Evolutionary conservation across 257 asterid genomes (phyloP), one percentile per base, ranked within the genome.

Genomic region (Ophiorrhiza pumila): DNA sequence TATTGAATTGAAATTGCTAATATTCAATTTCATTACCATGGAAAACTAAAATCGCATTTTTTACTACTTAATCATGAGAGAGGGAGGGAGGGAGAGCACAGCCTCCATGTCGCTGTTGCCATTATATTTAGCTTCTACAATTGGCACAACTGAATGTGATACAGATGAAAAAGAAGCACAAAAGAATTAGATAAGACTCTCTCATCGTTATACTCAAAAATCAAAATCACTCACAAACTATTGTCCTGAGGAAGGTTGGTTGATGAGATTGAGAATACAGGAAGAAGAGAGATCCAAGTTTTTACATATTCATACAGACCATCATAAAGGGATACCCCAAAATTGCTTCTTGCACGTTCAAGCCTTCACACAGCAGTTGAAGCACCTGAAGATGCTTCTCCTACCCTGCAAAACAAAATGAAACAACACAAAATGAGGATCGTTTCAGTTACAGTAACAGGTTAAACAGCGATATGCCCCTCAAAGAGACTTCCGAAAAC

Each of bases 291-390:
- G 25, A 45, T 31, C 20, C 32, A 32, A 45, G 29, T 23, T 27
- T 23, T 27, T 31, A 29, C 5, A 64, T 17, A 50, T 35, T 62
- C 70, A 65, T 67, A 74, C 72, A 74, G 20, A 66, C 8, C 60
- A 72, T 43, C 14, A 64, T 17, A 25, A 27, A 2, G 68, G 4
- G 18, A 29, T 29, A 35, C 50, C 13, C 37, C 68, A 57, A 14
- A n/a, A 64, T 13, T 39, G 4, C 22, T 69, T 58, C 66, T 61
- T 27, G 61, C 46, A 47, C n/a, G 22, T 46, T 90, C 83, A 92
- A 22, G 96, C 96, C 80, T 87, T 93, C 62, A 77, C 97, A 22
- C 95, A 93, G 77, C 98, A 92, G 81, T 89, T 92, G 81, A 92
- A 90, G 87, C 83, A 92, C 76, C 95, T 83, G 79, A 90, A 89